phyloP scores from a whole-genome alignment of 2,329 filamentous ascomycete genomes.

The Penicillium sp. region DNA sequence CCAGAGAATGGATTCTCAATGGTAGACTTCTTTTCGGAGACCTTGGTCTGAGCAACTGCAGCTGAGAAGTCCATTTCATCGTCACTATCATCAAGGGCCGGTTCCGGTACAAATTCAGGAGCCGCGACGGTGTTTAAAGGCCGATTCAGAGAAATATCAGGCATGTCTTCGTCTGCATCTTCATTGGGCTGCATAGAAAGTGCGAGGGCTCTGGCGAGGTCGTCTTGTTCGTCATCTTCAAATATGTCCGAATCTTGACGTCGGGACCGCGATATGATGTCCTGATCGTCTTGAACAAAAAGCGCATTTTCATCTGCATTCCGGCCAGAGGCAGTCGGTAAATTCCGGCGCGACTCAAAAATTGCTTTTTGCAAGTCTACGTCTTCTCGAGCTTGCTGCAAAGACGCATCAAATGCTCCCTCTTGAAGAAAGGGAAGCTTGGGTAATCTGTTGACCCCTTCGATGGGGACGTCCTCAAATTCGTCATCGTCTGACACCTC shows the following conservation, averaged over 20 bases:
- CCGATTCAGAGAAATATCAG: slow-evolving; percentile 38
- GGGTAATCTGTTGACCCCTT: slow-evolving; percentile 82
- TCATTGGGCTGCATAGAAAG: slow-evolving; percentile 68
- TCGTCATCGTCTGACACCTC: slow-evolving; percentile 71
- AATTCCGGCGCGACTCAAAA: slow-evolving; percentile 46
- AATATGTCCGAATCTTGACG: slow-evolving; percentile 57
- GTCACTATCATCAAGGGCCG: slow-evolving; percentile 59
- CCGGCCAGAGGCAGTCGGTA: neutral
- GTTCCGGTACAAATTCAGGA: slow-evolving; percentile 32
- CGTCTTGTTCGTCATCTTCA: slow-evolving; percentile 67
- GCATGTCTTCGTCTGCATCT: slow-evolving; percentile 46
- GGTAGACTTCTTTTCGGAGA: slow-evolving; percentile 53
- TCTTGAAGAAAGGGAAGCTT: slow-evolving; percentile 55
- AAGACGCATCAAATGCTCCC: slow-evolving; percentile 42
- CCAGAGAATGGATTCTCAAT: slow-evolving; percentile 67
- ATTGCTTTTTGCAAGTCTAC: slow-evolving; percentile 52
- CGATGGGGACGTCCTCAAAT: slow-evolving; percentile 91
- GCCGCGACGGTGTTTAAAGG: slow-evolving; percentile 53
- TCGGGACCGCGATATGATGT: slow-evolving; percentile 31
- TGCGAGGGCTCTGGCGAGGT: slow-evolving; percentile 79
- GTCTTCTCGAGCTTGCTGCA: slow-evolving; percentile 39
- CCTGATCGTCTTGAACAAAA: slow-evolving; percentile 57
- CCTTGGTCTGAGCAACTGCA: slow-evolving; percentile 72
- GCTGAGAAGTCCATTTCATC: slow-evolving; percentile 78
- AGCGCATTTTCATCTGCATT: slow-evolving; percentile 56